Percentiles rank a stretch among this genome's conserved stretches.
Evolutionary conservation across 179 eudicot species (phyloP).

Genomic region (Silene noctiflora): DNA sequence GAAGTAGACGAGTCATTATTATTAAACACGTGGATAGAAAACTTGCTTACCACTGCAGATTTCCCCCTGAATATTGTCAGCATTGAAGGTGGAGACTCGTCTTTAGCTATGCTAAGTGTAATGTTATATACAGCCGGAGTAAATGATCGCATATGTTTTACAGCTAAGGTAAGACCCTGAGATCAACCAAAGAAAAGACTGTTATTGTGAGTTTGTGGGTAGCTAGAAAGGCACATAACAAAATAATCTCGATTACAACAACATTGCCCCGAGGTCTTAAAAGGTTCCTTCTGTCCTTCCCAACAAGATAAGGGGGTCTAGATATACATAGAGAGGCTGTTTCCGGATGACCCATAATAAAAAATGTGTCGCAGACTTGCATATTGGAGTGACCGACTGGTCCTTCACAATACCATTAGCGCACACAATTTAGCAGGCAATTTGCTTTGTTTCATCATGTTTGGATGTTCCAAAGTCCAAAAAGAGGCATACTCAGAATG

Average conservation of each 20-base stretch:
- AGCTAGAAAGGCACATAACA: not conserved
- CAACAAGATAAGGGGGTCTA: no score
- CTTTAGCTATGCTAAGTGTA: slow-evolving; percentile 60
- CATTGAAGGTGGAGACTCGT: slow-evolving; percentile 59
- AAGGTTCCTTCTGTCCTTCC: no score
- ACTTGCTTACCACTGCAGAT: slow-evolving; percentile 59
- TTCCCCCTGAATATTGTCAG: slow-evolving; percentile 55
- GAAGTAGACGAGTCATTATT: no score
- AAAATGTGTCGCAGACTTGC: not conserved
- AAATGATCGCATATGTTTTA: slow-evolving; percentile 67
- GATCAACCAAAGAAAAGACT: slow-evolving; percentile 11
- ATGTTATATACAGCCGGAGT: slow-evolving; percentile 67
- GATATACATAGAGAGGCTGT: not conserved
- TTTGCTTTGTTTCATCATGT: no score
- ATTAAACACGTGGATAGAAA: not conserved
- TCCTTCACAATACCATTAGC: no score
- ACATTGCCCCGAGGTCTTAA: no score
- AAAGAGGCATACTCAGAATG: not conserved
- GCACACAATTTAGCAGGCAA: no score
- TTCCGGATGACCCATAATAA: not conserved
- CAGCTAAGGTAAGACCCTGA: slow-evolving; percentile 74
- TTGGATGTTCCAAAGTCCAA: not conserved
- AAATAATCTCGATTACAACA: no score
- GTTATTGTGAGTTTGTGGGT: not conserved
- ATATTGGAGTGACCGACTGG: not conserved